Evolutionary conservation across 1,139 yeast genomes (phyloP), one percentile per base, ranked within the genome.

Genomic region (Lipomyces yarrowii): DNA sequence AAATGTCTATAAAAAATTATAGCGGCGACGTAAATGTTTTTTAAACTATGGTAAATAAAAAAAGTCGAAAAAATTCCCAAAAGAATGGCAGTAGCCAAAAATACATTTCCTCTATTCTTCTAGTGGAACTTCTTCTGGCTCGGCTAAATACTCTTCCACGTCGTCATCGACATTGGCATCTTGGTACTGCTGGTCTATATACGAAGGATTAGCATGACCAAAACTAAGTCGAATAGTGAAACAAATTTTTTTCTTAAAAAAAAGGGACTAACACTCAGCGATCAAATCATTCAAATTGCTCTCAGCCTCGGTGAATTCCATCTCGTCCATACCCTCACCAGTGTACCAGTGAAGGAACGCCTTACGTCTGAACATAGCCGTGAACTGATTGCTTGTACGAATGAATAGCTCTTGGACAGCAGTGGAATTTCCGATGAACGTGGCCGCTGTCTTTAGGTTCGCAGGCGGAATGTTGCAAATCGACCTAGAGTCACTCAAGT

Each of bases 301-400:
- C 76, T 83, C 91, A 63, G 97, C 97, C 81, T 91, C 97, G 70
- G 92, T 86, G 79, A 91, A 91, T 82, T 91, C 97, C 84, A 88
- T 85, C 80, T 89, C 96, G 77, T 91, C 97, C 97, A 91, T 91
- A 81, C 97, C 97, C 80, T 91, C 97, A 71, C 88, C 86, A 30
- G 96, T 90, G 80, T 90, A 91, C 97, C 97, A 91, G 80, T 91
- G 97, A 81, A 91, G 87, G 87, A 91, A 91, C 72, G 97, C 97
- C 80, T 89, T 89, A 83, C 96, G 90, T 79, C 91, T 87, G 80
- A 89, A 91, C 97, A 91, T 91, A 68, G 93, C 93, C 74, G 89
- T 84, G 80, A 91, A 91, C 81, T 91, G 97, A 76, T 86, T 91
- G 71, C 96, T 94, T 67, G 91, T 89, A 80, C 97, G 88, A 81